Base-by-base conservation (phyloP, 202 grass and related monocot genomes). In the Elaeis oleifera region DNA sequence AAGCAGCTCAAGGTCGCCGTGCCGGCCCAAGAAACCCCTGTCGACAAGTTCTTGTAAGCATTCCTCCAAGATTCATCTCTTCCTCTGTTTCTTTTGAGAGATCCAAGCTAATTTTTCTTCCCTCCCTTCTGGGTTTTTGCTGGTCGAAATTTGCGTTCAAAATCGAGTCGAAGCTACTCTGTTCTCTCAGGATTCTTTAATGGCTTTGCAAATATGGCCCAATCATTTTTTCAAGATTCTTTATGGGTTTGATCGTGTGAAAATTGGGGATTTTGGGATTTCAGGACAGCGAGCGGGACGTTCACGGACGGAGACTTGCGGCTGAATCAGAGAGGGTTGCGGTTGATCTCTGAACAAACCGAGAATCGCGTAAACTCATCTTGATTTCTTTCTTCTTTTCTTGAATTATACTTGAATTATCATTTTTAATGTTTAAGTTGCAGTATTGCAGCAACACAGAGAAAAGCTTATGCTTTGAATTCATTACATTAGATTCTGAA, bases 281-380 rank as follows among this genome's bases (percentile, higher is more conserved):
- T 70, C 63, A 94, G 88, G 88, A 99, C 88, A 16, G 94, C 94
- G 16, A 99, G 94, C 28, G 94, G 94, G 25, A 99, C 94, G 13
- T 99, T 99, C 71, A 83, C 86, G 67, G 94, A 99, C 64, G 94
- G 94, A 27, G 94, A 94, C 50, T 60, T 99, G 64, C 82, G 88
- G 20, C 70, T 92, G 48, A 94, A 94, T 78, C 88, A 99, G 75
- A 89, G 65, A 27, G 82, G 88, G 6, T 65, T 94, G 78, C 73
- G 61, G 71, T 72, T 94, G 74, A 87, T 84, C 65, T 85, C 81
- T 2, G 80, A 82, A 31, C 85, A 94, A 86, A 71, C 51, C 53
- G 70, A 75, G 36, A 60, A 2, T 29, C 51, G 17, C 3, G 59
- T 73, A 48, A 63, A 24, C 27, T 60, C 2, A 18, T 60, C 25